Conservation (phyloP, 2,329 filamentous ascomycete species). For the Colletotrichum nymphaeae region DNA sequence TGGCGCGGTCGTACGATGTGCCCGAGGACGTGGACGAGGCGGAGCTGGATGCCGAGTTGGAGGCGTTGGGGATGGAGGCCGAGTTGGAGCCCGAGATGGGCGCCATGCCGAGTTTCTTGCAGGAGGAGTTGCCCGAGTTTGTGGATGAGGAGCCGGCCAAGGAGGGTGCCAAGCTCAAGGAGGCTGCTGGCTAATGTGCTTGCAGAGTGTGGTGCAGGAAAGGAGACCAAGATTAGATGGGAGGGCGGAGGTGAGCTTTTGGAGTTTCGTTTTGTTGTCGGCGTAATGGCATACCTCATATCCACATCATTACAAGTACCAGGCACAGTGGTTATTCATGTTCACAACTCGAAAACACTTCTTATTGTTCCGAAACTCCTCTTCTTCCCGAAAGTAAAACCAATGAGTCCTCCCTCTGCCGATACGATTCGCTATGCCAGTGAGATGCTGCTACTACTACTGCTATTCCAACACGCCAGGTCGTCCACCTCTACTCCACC, state of each 20-base stretch:
- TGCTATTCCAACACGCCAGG: background rate
- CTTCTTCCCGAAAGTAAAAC: background rate
- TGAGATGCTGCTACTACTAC: constrained; percentile 19
- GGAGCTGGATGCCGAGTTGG: constrained; percentile 94
- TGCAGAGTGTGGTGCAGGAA: background rate
- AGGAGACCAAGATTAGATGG: background rate
- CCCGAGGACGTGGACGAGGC: constrained; percentile 98
- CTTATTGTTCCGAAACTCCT: constrained; percentile 1
- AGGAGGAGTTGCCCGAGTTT: constrained; percentile 90
- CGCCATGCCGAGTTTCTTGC: constrained; percentile 83
- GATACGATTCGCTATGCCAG: constrained; percentile 30
- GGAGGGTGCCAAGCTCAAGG: constrained; percentile 82
- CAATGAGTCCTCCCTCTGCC: background rate
- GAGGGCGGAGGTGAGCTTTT: background rate
- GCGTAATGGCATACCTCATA: background rate
- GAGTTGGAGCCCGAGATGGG: constrained; percentile 80
- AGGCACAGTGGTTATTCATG: background rate
- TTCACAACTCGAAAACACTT: constrained; percentile 12
- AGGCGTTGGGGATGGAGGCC: constrained; percentile 94
- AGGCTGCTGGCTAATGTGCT: constrained; percentile 71
- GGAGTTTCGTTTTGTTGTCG: background rate
- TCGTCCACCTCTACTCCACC: constrained; percentile 56
- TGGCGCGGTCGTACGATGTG: constrained; percentile 90
- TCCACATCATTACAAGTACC: background rate
- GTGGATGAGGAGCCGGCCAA: constrained; percentile 89